Percentiles rank a stretch among this genome's conserved stretches.
Evolutionary conservation across 2,329 filamentous ascomycete genomes (phyloP).

Genomic region (Botrytis elliptica): DNA sequence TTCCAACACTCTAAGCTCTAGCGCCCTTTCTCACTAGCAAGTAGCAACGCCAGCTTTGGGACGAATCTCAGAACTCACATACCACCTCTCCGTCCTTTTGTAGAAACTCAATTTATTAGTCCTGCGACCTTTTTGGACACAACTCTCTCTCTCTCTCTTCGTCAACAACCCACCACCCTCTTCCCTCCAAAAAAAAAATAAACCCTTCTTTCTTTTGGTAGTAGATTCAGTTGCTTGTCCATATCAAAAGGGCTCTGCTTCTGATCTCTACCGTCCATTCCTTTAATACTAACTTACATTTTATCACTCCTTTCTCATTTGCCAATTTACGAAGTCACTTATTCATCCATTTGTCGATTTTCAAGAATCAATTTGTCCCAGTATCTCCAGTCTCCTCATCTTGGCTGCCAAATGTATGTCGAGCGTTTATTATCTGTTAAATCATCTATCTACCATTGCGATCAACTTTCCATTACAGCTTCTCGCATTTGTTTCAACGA

Average conservation of each 20-base stretch:
- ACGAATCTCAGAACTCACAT: conserved; percentile 3
- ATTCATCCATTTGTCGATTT: conserved; percentile 20
- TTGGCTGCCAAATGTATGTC: conserved; percentile 15
- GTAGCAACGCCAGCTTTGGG: conserved; percentile 3
- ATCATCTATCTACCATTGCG: neutral
- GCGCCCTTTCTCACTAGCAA: conserved; percentile 8
- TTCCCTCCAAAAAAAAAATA: neutral
- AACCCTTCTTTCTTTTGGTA: conserved; percentile 17
- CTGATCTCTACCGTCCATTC: conserved; percentile 25
- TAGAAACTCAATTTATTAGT: neutral
- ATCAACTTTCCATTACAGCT: neutral
- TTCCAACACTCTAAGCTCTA: conserved; percentile 2
- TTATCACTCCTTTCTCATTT: conserved; percentile 15
- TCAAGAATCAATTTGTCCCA: conserved; percentile 8
- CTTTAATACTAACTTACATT: conserved; percentile 18
- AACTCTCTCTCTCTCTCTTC: neutral
- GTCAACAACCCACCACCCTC: conserved; percentile 7
- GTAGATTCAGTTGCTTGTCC: conserved; percentile 22
- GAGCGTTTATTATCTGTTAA: neutral
- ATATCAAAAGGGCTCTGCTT: conserved; percentile 16
- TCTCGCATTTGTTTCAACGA: neutral
- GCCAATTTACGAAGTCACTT: conserved; percentile 8
- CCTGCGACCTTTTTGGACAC: neutral
- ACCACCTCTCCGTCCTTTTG: neutral
- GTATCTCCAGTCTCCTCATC: neutral